phyloP scores from a whole-genome alignment of 208 protist genomes.

The Trypanosoma melophagium region DNA sequence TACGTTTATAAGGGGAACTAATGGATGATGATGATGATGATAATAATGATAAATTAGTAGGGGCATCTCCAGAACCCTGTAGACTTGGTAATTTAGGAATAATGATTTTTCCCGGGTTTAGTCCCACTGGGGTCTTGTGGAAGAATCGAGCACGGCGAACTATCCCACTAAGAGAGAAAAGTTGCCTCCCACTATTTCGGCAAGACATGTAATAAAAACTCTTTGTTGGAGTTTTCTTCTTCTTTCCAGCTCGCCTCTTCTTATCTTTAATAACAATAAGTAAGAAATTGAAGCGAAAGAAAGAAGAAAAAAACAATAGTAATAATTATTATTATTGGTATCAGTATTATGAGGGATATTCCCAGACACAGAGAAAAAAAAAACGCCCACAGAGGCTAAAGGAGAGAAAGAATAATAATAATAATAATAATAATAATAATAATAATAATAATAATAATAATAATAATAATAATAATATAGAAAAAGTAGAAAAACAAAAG shows the following conservation, averaged over 20 bases:
- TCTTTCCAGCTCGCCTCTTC: neutral
- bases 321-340: too few relatives aligned
- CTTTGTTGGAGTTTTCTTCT: neutral
- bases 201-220: neutral
- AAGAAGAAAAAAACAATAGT: neutral
- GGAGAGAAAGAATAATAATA: too few relatives aligned
- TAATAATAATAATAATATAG: too few relatives aligned
- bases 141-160: neutral
- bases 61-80: neutral
- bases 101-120: constrained; percentile 42
- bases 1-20: neutral
- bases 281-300: neutral
- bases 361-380: too few relatives aligned
- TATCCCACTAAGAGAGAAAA: neutral
- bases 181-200: neutral
- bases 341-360: too few relatives aligned
- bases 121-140: constrained; percentile 16
- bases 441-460: too few relatives aligned
- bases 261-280: neutral
- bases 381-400: too few relatives aligned
- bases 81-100: constrained; percentile 40
- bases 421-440: too few relatives aligned
- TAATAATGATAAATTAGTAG: neutral
- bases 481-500: too few relatives aligned
- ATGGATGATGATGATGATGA: neutral